These are phyloP conservation scores for Penicillium paneum DNA, from an alignment of 2,329 filamentous ascomycete species.

Conservation along the genomic window DNA sequence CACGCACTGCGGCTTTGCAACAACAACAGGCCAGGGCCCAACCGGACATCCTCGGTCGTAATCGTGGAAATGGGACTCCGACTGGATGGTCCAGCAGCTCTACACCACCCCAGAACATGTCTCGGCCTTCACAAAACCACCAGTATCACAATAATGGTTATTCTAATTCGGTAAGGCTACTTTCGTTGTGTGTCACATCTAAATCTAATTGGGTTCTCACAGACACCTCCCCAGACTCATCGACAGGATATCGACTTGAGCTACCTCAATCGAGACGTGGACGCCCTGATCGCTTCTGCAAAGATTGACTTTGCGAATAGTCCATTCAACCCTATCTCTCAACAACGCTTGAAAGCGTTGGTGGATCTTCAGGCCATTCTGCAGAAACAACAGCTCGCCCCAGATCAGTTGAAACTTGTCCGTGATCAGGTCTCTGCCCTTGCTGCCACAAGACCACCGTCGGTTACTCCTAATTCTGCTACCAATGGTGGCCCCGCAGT, in stretches of 20 bases:
- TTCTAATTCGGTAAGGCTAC: constrained; percentile 15
- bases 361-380: constrained; percentile 79
- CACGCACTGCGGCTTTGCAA: constrained; percentile 56
- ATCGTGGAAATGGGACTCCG: constrained; percentile 51
- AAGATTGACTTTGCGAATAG: constrained; percentile 72
- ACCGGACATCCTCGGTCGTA: constrained; percentile 54
- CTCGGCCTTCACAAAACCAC: constrained; percentile 33
- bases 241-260: constrained; percentile 56
- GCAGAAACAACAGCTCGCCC: constrained; percentile 71
- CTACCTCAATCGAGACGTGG: constrained; percentile 77
- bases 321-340: constrained; percentile 70
- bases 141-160: constrained; percentile 35
- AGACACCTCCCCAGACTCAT: constrained; percentile 35
- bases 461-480: constrained; percentile 16
- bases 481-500: constrained; percentile 31
- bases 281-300: constrained; percentile 69
- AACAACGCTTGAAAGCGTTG: constrained; percentile 78
- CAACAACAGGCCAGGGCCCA: constrained; percentile 52
- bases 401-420: constrained; percentile 78
- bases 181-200: background rate
- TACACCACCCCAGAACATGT: constrained; percentile 49
- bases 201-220: constrained; percentile 17
- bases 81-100: constrained; percentile 68
- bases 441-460: constrained; percentile 43
- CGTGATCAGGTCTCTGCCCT: constrained; percentile 80